Percentiles rank a stretch among this genome's conserved stretches.
These are phyloP conservation scores for California macrophylla DNA, from an alignment of 441 rosid species.

Conservation along the genomic window DNA sequence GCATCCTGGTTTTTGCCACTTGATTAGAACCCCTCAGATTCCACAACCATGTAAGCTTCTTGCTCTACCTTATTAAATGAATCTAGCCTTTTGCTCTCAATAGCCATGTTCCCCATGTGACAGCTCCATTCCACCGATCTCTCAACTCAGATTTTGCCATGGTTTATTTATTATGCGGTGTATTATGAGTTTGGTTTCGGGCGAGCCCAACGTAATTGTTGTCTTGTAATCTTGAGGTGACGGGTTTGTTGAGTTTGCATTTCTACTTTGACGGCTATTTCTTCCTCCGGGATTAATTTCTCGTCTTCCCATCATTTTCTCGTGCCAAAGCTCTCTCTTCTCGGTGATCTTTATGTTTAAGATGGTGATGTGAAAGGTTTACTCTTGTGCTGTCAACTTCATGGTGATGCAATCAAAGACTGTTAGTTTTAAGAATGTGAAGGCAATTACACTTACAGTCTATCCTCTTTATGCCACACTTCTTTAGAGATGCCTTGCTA, in stretches of 20 bases:
- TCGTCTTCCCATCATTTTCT: too few species aligned
- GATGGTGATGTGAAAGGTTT: neutral
- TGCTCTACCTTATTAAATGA: neutral
- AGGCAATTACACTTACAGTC: neutral
- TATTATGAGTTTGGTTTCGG: too few species aligned
- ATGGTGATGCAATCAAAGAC: neutral
- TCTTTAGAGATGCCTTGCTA: neutral
- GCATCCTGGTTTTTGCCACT: neutral
- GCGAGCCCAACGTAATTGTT: too few species aligned
- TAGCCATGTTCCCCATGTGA: neutral
- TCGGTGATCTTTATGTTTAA: too few species aligned
- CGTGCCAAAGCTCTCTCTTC: too few species aligned
- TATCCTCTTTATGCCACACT: neutral
- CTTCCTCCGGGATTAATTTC: neutral
- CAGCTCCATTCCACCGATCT: neutral
- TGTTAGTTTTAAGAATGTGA: constrained; percentile 14
- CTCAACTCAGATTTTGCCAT: neutral
- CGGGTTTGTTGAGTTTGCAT: neutral
- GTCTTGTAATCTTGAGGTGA: neutral
- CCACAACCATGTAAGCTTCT: neutral
- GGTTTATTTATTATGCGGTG: neutral
- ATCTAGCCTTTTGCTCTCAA: neutral
- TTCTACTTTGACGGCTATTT: neutral
- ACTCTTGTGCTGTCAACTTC: neutral
- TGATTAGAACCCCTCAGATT: neutral